A percentile compares a stretch with the other conserved stretches of the same genome.
These are phyloP conservation scores for Jacaranda mimosifolia DNA, from an alignment of 257 asterid species.

Conservation along the genomic window DNA sequence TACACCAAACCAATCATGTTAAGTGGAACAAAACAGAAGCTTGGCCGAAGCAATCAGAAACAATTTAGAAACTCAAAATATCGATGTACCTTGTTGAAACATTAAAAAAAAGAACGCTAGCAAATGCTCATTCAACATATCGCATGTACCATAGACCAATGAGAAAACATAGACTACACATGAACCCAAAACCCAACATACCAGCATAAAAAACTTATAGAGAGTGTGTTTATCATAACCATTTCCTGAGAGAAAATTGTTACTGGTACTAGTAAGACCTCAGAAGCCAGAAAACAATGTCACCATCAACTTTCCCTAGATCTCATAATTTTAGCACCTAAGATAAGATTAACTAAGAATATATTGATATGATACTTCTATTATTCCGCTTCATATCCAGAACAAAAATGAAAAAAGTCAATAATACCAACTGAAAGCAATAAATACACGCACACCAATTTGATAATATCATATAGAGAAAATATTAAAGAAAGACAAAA, in stretches of 20 bases:
- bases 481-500: neutral
- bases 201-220: neutral
- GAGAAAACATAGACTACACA: neutral
- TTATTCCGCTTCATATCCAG: neutral
- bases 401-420: neutral
- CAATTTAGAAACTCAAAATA: neutral
- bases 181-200: slow-evolving; percentile 11
- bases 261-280: neutral
- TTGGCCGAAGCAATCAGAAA: neutral
- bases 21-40: neutral
- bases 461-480: neutral
- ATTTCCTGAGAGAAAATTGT: neutral
- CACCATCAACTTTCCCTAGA: neutral
- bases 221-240: neutral
- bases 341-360: neutral
- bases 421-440: neutral
- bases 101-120: slow-evolving; percentile 6
- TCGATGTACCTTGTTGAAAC: neutral
- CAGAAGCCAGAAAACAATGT: neutral
- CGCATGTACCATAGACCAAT: neutral
- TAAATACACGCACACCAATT: neutral
- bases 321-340: neutral
- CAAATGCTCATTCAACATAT: neutral
- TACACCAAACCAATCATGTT: slow-evolving; percentile 11
- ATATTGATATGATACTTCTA: neutral